Base-by-base conservation (phyloP, 1,284 basidiomycete species). In the Sanghuangporus baumii region DNA sequence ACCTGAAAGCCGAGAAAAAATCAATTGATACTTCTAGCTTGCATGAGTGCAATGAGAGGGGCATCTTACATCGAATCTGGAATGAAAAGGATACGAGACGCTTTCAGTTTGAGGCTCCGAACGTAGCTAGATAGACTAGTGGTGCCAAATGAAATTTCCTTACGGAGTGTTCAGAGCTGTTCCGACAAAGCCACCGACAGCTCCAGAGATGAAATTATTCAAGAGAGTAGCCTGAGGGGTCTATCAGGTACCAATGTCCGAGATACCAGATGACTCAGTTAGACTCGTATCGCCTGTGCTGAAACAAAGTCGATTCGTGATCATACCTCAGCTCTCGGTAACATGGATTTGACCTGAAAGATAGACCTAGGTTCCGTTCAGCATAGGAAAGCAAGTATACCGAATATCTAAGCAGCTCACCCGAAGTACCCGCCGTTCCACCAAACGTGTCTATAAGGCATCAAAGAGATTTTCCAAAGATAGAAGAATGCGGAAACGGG, bases 401-500 rank as follows among this genome's bases (percentile, higher is more conserved):
- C 62, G 40, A 47, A 37, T 43, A 23, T 55, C 50, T 36, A 36
- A 52, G 6, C n/a, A 18, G 61, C 67, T 48, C 52, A 71, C 37
- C 89, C 95, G 70, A 96, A 97, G 80, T 94, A 97, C 23, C 94
- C 95, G 55, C 94, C 96, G 72, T 98, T 93, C 90, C 91, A 93
- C 83, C 86, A 91, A 48, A 92, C 69, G 72, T 95, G 90, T 74
- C 93, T 89, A 63, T 41, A 91, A 69, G 72, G 94, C 89, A 73
- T 92, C 88, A 62, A 59, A 46, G 18, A 57, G 63, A 51, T 31
- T 31, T 31, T 31, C 2, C 26, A 31, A 55, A 18, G 43, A 12
- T 7, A 41, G 6, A 41, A n/a, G 55, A 46, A 38, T 23, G 31
- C 52, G 26, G 57, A 14, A 36, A 9, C 9, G 63, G 43, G 50